These are phyloP conservation scores for Parmelia sp. DNA, from an alignment of 495 filamentous ascomycete genomes.

Conservation along the genomic window DNA sequence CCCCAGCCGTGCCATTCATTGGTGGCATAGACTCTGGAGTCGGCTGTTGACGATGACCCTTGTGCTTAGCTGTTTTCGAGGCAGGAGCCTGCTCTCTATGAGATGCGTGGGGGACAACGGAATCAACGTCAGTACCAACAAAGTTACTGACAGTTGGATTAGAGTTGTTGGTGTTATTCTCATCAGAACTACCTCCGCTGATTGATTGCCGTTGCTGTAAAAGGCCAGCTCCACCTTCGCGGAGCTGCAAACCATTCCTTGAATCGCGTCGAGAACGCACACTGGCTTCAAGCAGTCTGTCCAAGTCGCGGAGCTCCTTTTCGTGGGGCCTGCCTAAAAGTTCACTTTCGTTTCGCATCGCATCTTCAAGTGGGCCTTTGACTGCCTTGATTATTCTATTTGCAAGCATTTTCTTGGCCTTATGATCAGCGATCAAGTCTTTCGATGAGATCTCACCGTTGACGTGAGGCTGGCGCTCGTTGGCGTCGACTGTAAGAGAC, in stretches of 20 bases:
- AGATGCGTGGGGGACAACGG: slow-evolving; percentile 5
- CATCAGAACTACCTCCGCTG: slow-evolving; percentile 3
- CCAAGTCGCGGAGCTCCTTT: slow-evolving; percentile 63
- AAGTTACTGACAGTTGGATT: neutral
- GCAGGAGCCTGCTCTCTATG: slow-evolving; percentile 3
- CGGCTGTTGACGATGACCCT: slow-evolving; percentile 16
- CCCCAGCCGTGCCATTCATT: slow-evolving; percentile 6
- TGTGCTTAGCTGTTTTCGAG: slow-evolving; percentile 5
- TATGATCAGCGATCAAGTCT: slow-evolving; percentile 56
- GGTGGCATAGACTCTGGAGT: slow-evolving; percentile 16
- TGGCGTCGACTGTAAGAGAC: slow-evolving; percentile 45
- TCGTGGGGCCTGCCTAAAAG: slow-evolving; percentile 63
- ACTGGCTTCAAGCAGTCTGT: slow-evolving; percentile 59
- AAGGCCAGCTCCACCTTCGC: slow-evolving; percentile 1
- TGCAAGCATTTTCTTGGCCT: slow-evolving; percentile 61
- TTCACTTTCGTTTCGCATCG: slow-evolving; percentile 71
- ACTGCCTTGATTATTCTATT: slow-evolving; percentile 80
- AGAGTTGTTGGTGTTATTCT: neutral
- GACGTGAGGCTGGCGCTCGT: slow-evolving; percentile 47
- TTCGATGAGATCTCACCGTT: slow-evolving; percentile 41
- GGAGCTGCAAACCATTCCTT: slow-evolving; percentile 6
- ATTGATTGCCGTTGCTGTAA: neutral
- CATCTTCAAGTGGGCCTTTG: slow-evolving; percentile 68
- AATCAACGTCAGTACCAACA: neutral
- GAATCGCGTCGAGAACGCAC: slow-evolving; percentile 43